Conservation (phyloP, 441 rosid species). For the Gossypium gossypioides region DNA sequence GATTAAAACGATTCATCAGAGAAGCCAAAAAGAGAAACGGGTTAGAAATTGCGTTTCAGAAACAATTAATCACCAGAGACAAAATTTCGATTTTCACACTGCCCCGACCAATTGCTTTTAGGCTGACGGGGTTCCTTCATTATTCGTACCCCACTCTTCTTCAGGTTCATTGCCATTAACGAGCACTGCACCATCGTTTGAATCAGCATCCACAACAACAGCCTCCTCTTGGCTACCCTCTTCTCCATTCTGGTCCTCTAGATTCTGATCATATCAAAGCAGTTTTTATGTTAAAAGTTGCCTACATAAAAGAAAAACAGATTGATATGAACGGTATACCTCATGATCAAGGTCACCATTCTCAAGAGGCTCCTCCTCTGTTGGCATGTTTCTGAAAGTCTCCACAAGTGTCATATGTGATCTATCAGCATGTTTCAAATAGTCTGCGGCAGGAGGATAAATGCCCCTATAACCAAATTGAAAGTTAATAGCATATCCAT, state of each 20-base stretch:
- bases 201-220: slow-evolving; percentile 84
- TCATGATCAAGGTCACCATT: slow-evolving; percentile 58
- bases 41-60: slow-evolving; percentile 54
- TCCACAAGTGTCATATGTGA: slow-evolving; percentile 64
- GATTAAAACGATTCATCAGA: slow-evolving; percentile 9
- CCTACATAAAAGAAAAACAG: background rate
- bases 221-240: slow-evolving; percentile 82
- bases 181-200: slow-evolving; percentile 83
- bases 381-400: slow-evolving; percentile 69
- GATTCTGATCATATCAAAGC: slow-evolving; percentile 22
- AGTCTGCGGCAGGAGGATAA: slow-evolving; percentile 60
- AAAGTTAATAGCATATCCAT: slow-evolving; percentile 13
- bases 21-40: slow-evolving; percentile 5
- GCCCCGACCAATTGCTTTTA: slow-evolving; percentile 77
- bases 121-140: slow-evolving; percentile 80
- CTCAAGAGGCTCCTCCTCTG: slow-evolving; percentile 64
- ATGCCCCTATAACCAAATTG: slow-evolving; percentile 39
- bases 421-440: slow-evolving; percentile 47
- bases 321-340: slow-evolving; percentile 29
- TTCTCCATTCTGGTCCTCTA: slow-evolving; percentile 50
- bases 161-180: slow-evolving; percentile 91
- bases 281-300: background rate
- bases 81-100: slow-evolving; percentile 69
- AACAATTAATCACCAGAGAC: slow-evolving; percentile 88
- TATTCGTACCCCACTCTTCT: slow-evolving; percentile 99